These are phyloP conservation scores for Cadophora gregata DNA, from an alignment of 2,329 filamentous ascomycete species.

Conservation along the genomic window DNA sequence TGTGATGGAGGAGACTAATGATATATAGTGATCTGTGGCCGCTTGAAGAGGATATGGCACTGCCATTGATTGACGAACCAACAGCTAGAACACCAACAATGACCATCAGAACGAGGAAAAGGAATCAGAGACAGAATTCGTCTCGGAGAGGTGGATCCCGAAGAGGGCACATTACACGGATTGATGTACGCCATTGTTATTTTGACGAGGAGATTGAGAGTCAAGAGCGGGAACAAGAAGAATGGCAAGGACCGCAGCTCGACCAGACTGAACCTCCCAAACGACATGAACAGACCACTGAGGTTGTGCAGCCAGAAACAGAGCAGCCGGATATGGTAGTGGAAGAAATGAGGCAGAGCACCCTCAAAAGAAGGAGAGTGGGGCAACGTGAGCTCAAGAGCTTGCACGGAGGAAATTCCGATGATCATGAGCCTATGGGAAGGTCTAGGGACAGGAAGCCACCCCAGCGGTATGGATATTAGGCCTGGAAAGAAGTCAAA, in stretches of 20 bases:
- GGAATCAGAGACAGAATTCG: neutral
- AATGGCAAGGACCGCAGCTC: neutral
- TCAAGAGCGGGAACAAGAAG: neutral
- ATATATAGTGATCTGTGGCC: constrained; percentile 1
- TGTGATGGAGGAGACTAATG: neutral
- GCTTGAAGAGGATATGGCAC: neutral
- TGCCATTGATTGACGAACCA: neutral
- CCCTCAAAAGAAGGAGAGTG: constrained; percentile 1
- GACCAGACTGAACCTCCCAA: neutral
- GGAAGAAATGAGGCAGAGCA: neutral
- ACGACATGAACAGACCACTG: neutral
- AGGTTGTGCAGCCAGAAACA: neutral
- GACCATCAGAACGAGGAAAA: constrained; percentile 5
- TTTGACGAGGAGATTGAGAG: neutral
- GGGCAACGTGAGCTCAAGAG: neutral
- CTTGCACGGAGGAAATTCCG: constrained; percentile 1
- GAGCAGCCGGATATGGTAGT: neutral
- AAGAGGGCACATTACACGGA: neutral
- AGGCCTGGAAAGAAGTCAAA: neutral
- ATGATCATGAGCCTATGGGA: neutral
- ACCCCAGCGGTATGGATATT: constrained; percentile 15
- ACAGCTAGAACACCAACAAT: neutral
- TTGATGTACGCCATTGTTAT: neutral
- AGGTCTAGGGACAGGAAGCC: constrained; percentile 15
- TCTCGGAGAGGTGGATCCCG: neutral